phyloP scores from a whole-genome alignment of 2,329 filamentous ascomycete genomes.

The Calonectria multiphialidica region DNA sequence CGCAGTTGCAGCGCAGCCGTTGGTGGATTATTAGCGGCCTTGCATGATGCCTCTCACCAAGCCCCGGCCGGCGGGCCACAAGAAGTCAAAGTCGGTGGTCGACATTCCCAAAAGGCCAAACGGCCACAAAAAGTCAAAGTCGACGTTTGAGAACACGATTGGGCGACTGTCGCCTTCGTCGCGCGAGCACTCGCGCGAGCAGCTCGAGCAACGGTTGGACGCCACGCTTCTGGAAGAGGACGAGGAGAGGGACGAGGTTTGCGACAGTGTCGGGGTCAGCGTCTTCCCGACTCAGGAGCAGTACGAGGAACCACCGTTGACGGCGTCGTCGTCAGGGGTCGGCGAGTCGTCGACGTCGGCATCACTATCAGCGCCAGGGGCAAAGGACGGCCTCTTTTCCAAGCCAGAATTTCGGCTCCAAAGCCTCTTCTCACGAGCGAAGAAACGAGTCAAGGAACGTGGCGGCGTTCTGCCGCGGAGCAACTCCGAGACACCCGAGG shows the following conservation, averaged over 20 bases:
- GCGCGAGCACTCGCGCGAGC: neutral
- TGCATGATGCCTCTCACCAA: slow-evolving; percentile 40
- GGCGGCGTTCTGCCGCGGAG: slow-evolving; percentile 3
- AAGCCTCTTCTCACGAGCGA: slow-evolving; percentile 37
- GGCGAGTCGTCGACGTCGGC: neutral
- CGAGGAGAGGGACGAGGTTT: slow-evolving; percentile 22
- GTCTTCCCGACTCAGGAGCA: slow-evolving; percentile 4
- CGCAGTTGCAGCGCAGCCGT: neutral
- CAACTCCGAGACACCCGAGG: slow-evolving; percentile 9
- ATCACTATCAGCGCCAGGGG: slow-evolving; percentile 18
- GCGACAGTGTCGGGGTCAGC: slow-evolving; percentile 21
- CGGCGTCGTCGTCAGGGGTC: neutral
- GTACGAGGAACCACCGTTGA: neutral
- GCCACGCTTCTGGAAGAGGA: slow-evolving; percentile 30
- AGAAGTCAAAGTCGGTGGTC: slow-evolving; percentile 23
- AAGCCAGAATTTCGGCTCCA: slow-evolving; percentile 38
- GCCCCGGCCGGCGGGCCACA: slow-evolving; percentile 32
- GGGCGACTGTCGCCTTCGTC: slow-evolving; percentile 4
- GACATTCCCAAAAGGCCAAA: slow-evolving; percentile 10
- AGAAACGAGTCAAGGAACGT: slow-evolving; percentile 39
- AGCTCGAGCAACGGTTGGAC: slow-evolving; percentile 27
- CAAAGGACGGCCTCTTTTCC: slow-evolving; percentile 24
- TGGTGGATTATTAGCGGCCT: neutral
- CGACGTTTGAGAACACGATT: slow-evolving; percentile 32
- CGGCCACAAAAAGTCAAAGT: slow-evolving; percentile 25